Base-by-base conservation (phyloP, 2,329 filamentous ascomycete genomes). In the Ophiostoma sp. region DNA sequence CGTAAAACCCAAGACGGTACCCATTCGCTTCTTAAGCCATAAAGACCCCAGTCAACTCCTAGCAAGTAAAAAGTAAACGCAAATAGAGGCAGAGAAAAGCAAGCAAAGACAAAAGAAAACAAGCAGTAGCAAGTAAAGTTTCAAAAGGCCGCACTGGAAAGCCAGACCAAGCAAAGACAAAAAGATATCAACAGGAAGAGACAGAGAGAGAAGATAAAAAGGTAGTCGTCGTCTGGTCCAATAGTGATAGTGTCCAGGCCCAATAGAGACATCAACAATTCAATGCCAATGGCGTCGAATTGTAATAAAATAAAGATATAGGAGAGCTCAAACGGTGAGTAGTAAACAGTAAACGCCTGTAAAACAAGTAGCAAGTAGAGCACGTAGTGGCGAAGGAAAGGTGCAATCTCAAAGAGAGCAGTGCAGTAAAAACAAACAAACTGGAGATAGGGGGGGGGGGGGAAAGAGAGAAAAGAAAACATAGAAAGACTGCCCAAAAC, bases 31-130 rank as follows among this genome's bases (percentile, higher is more conserved):
- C n/a, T 36, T 23, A 54, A n/a, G 62, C 62, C 62, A 39, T 35
- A 39, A 65, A 65, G 35, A 3, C 68, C 60, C 67, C 36, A 62
- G 62, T 36, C 70, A 71, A 71, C 67, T 71, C 70, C 70, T 69
- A 67, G 36, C 48, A 48, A 36, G 23, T 8, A 62, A 41, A 68
- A 68, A 31, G 36, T 6, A 41, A 64, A 10, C 27, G 39, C 39
- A 41, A 11, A 41, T 11, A 41, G 15, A 41, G 39, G 8, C 33
- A 39, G 41, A 17, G 11, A 62, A 62, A 20, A 17, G 17, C 17
- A n/a, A 67, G 39, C 33, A 48, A 41, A 23, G 6, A 31, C 31
- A 64, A 68, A 27, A 27, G 7, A 31, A 65, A 11, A 13, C 41
- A 48, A 48, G 17, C 7, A 20, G n/a, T 48, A 65, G 8, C 33